Base-by-base conservation (phyloP, 139 green algal genomes). In the Pseudopediastrum boryanum region DNA sequence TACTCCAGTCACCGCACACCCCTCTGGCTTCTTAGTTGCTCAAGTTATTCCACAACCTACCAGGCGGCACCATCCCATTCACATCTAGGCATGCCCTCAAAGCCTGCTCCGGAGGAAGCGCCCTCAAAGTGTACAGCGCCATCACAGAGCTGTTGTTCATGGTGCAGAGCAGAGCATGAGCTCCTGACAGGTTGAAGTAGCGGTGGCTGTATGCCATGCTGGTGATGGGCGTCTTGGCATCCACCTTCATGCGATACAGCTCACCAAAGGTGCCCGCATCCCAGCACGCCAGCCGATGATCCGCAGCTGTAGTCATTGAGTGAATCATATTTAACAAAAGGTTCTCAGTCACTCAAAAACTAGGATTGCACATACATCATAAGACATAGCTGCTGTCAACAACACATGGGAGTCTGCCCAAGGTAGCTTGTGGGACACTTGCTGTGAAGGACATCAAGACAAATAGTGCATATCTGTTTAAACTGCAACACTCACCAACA, bases 191-290 rank as follows among this genome's bases (percentile, higher is more conserved):
- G 50, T 76, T 76, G 65, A 82, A 82, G 76, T 82, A 82, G 51
- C 74, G 66, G 64, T 75, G 69, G 54, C 51, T 77, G 64, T 79
- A 77, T 13, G 82, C 75, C 36, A 89, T 59, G 61, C 79, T 85
- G 7, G 76, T 83, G 6, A 77, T 39, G 27, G 59, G 38, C 35
- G 59, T 61, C 77, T 83, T 83, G n/a, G 64, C 21, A 50, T 84
- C 77, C 46, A 87, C 42, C 71, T 87, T 86, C n/a, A 38, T 61
- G 43, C 74, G 58, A 76, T 46, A 58, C 44, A 62, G 9, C 63
- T 87, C 80, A 42, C 58, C 72, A 35, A 87, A 71, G 3, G 46
- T 51, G 31, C 13, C n/a, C 7, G 63, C 31, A 29, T 88, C 86
- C 72, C 72, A 75, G 19, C 74, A 79, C 0, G 75, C 58, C 21